Conservation (phyloP, 768 basidiomycete species). For the Leucocoprinus leucothites region DNA sequence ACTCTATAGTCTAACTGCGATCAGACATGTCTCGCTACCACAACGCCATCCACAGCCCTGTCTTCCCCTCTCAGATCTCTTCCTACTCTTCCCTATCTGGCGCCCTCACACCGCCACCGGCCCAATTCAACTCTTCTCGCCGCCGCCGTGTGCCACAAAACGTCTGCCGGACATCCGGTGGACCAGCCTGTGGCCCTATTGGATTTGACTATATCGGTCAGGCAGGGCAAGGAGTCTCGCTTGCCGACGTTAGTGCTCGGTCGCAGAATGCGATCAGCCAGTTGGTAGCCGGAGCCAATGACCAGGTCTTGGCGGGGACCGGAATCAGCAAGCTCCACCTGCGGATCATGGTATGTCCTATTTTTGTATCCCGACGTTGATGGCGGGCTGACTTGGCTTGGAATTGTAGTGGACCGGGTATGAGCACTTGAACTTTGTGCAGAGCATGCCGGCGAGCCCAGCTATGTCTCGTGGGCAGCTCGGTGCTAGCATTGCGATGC, state of each 20-base stretch:
- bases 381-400: neutral
- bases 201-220: slow-evolving; percentile 12
- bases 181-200: slow-evolving; percentile 1
- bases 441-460: slow-evolving; percentile 3
- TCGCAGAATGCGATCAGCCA: slow-evolving; percentile 6
- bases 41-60: slow-evolving; percentile 11
- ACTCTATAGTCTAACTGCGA: slow-evolving; percentile 7
- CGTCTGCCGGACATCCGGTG: neutral
- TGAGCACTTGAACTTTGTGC: slow-evolving; percentile 12
- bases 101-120: slow-evolving; percentile 4
- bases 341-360: slow-evolving; percentile 11
- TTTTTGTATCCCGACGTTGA: neutral
- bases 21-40: slow-evolving; percentile 6
- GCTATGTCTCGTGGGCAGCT: slow-evolving; percentile 13
- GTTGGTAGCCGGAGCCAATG: slow-evolving; percentile 12
- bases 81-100: slow-evolving; percentile 7
- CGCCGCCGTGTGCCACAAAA: slow-evolving; percentile 11
- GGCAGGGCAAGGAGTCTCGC: slow-evolving; percentile 6
- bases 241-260: slow-evolving; percentile 7
- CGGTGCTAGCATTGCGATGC: slow-evolving; percentile 4
- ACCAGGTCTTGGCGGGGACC: slow-evolving; percentile 3
- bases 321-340: slow-evolving; percentile 6
- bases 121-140: slow-evolving; percentile 2
- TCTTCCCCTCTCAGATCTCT: slow-evolving; percentile 12
- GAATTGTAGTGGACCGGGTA: slow-evolving; percentile 15